phyloP scores from a whole-genome alignment of 2,329 filamentous ascomycete genomes.

The Colletotrichum zoysiae region DNA sequence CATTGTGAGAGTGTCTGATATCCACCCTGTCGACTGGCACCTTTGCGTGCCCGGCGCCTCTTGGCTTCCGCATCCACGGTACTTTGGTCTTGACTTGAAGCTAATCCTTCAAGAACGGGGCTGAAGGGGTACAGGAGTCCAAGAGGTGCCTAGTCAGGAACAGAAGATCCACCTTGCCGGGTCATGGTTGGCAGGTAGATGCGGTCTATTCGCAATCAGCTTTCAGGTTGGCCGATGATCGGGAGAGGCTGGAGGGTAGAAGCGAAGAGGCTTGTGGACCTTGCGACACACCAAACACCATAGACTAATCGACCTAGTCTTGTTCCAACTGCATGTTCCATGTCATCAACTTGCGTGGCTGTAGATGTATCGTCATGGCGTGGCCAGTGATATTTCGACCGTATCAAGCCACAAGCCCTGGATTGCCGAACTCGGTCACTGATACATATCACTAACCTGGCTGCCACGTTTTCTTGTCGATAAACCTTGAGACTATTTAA shows the following conservation, averaged over 20 bases:
- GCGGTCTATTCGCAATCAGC: background rate
- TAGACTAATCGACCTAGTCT: constrained; percentile 20
- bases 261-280: constrained; percentile 17
- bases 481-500: constrained; percentile 40
- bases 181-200: background rate
- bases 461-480: constrained; percentile 42
- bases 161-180: background rate
- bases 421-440: background rate
- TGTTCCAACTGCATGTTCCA: constrained; percentile 30
- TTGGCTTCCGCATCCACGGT: background rate
- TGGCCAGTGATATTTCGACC: background rate
- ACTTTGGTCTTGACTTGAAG: constrained; percentile 11
- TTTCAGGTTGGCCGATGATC: background rate
- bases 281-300: background rate
- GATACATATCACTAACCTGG: constrained; percentile 31
- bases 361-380: background rate
- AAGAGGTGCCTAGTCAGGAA: background rate
- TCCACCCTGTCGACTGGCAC: constrained; percentile 15
- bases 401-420: background rate
- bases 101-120: background rate
- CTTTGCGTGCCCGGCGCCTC: constrained; percentile 2
- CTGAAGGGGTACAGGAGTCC: constrained; percentile 12
- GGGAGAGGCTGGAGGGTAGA: constrained; percentile 15
- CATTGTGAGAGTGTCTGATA: background rate
- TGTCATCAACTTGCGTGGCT: background rate